Evolutionary conservation across 306 rosid genomes (phyloP).

Genomic region (Inga oerstediana): DNA sequence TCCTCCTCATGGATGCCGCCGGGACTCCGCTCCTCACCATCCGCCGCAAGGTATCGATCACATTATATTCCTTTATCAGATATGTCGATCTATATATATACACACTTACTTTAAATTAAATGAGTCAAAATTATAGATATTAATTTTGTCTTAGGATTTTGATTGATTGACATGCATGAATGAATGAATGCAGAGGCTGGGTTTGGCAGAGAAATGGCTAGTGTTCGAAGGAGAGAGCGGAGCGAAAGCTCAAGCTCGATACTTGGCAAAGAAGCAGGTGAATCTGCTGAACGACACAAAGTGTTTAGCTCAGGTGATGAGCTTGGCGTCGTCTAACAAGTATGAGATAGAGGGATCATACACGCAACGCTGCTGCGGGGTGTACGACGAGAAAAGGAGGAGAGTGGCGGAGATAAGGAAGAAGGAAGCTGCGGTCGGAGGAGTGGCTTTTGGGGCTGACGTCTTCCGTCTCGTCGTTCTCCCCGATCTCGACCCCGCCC

Average conservation of each 20-base stretch:
- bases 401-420: slow-evolving; percentile 71
- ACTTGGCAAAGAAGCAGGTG: slow-evolving; percentile 48
- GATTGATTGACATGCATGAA: neutral
- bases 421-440: slow-evolving; percentile 56
- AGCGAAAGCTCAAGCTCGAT: slow-evolving; percentile 38
- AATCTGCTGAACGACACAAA: slow-evolving; percentile 48
- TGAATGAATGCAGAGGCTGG: slow-evolving; percentile 48
- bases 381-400: slow-evolving; percentile 53
- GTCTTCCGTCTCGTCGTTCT: slow-evolving; percentile 67
- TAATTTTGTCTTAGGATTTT: too few relatives aligned
- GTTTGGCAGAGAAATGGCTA: slow-evolving; percentile 67
- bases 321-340: neutral
- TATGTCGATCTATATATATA: too few relatives aligned
- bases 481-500: slow-evolving; percentile 56
- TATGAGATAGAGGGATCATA: slow-evolving; percentile 74
- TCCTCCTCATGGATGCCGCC: slow-evolving; percentile 80
- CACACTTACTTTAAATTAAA: too few relatives aligned
- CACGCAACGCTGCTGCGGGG: slow-evolving; percentile 54
- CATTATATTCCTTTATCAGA: neutral
- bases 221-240: slow-evolving; percentile 64
- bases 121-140: too few relatives aligned
- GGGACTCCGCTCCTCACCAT: slow-evolving; percentile 76
- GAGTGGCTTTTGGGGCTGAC: slow-evolving; percentile 64
- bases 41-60: slow-evolving; percentile 53
- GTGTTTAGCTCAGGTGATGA: slow-evolving; percentile 52